Evolutionary conservation across 495 filamentous ascomycete genomes (phyloP), one percentile per base, ranked within the genome.

Genomic region (Lindgomyces ingoldianus): DNA sequence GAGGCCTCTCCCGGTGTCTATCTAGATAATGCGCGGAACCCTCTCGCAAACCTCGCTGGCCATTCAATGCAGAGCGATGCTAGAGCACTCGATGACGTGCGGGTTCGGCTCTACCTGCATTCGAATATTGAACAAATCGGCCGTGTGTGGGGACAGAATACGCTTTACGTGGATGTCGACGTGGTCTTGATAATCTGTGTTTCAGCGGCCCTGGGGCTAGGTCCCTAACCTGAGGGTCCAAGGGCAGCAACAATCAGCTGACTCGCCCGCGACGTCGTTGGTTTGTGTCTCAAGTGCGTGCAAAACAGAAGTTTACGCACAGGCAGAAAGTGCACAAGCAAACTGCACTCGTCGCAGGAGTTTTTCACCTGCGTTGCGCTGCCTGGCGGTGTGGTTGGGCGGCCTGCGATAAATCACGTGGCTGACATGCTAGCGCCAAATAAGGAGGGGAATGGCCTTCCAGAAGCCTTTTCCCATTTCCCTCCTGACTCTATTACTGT

Each of bases 351-450:
- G 6, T 14, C 6, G 33, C 33, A 6, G 33, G 14, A 39, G 33
- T 14, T 9, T 9, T n/a, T 6, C 33, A 39, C 33, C 14, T 14
- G 33, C 33, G 33, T 14, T 14, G 33, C 14, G 33, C 33, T 39
- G 33, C 33, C 33, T 39, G 33, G 33, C 33, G 33, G 33, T 39
- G 33, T 14, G 6, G 14, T 14, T 39, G 33, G 33, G 33, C 14
- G 6, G 14, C 33, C 6, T 39, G 33, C 33, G 33, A 42, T 9
- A 42, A 42, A n/a, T 42, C 51, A 54, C 51, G 51, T 54, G 53
- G 18, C 44, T 24, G 21, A 24, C 30, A 18, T 10, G 30, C 36
- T 57, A 39, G 33, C 33, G 33, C 33, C 33, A 39, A 39, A 39
- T 39, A 39, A 39, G 33, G 33, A 39, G 33, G 33, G 33, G 11